phyloP scores from a whole-genome alignment of 257 asterid genomes.

The Eustoma russellianum region DNA sequence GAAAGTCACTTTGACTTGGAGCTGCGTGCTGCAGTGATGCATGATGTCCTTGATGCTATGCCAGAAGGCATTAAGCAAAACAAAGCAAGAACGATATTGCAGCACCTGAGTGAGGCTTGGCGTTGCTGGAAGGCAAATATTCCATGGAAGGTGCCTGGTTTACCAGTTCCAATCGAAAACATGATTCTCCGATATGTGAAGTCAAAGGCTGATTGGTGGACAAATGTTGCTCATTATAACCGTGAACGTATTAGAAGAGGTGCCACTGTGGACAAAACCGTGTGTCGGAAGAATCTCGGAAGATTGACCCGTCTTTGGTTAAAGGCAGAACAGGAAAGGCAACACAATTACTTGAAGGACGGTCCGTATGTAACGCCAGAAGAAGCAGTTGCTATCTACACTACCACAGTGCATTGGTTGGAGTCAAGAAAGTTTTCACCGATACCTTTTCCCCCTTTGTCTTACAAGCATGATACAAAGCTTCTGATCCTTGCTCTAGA shows the following conservation, averaged over 20 bases:
- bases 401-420: conserved; percentile 98
- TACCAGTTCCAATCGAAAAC: conserved; percentile 98
- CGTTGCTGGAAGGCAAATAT: conserved; percentile 99
- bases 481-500: conserved; percentile 94
- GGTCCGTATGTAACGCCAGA: conserved; percentile 98
- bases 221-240: conserved; percentile 96
- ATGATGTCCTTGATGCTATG: conserved; percentile 99
- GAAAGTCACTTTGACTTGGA: conserved; percentile 98
- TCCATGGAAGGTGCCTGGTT: conserved; percentile 99
- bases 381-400: conserved; percentile 98
- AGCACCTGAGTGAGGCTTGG: conserved; percentile 99
- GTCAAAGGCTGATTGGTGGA: conserved; percentile 99
- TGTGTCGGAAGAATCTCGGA: conserved; percentile 97
- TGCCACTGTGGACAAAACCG: conserved; percentile 99
- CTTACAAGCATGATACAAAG: conserved; percentile 96
- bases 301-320: conserved; percentile 98
- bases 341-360: conserved; percentile 89
- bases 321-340: conserved; percentile 99
- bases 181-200: conserved; percentile 97
- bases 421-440: conserved; percentile 97
- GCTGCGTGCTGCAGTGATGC: conserved; percentile 99
- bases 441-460: conserved; percentile 92
- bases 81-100: conserved; percentile 94
- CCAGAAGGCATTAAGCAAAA: conserved; percentile 99
- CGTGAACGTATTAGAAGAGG: conserved; percentile 99